A percentile compares a stretch with the other conserved stretches of the same genome.
These are phyloP conservation scores for Apiotrichum laibachii DNA, from an alignment of 1,284 basidiomycete species.

Conservation along the genomic window DNA sequence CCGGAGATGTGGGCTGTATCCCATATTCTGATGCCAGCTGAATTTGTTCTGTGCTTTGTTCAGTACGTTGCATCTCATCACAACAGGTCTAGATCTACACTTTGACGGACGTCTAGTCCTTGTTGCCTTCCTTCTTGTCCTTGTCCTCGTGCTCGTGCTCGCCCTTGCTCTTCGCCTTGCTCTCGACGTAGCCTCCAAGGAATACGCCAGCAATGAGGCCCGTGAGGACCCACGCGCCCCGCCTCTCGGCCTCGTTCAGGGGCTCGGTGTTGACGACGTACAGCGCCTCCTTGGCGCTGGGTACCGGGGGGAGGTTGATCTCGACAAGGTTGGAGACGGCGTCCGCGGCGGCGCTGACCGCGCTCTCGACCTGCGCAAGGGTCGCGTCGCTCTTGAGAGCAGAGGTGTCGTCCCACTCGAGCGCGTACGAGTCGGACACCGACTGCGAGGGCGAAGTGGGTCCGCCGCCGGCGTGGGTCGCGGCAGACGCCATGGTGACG, in stretches of 20 bases:
- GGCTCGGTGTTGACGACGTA: slow-evolving; percentile 52
- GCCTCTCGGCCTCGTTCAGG: slow-evolving; percentile 58
- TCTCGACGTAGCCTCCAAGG: slow-evolving; percentile 48
- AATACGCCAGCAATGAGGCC: slow-evolving; percentile 60
- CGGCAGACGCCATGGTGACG: slow-evolving; percentile 65
- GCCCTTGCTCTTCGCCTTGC: background rate
- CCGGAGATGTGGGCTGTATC: too few species aligned
- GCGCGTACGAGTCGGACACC: slow-evolving; percentile 2
- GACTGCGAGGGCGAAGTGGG: slow-evolving; percentile 51
- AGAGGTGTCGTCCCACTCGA: slow-evolving; percentile 5
- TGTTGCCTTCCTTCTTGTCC: slow-evolving; percentile 1
- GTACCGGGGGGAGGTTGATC: slow-evolving; percentile 8
- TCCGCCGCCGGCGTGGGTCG: slow-evolving; percentile 63
- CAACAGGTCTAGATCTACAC: too few species aligned
- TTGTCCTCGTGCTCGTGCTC: background rate
- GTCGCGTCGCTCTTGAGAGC: background rate
- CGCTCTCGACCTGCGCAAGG: background rate
- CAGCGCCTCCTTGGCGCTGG: slow-evolving; percentile 4
- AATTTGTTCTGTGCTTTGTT: too few species aligned
- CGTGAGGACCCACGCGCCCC: slow-evolving; percentile 58
- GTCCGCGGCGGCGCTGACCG: background rate
- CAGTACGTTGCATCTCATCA: too few species aligned
- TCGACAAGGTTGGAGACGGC: slow-evolving; percentile 1
- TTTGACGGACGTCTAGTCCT: background rate
- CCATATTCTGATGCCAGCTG: too few species aligned